phyloP scores from a whole-genome alignment of 108 stramenopile genomes.

The Skeletonema menzelii region DNA sequence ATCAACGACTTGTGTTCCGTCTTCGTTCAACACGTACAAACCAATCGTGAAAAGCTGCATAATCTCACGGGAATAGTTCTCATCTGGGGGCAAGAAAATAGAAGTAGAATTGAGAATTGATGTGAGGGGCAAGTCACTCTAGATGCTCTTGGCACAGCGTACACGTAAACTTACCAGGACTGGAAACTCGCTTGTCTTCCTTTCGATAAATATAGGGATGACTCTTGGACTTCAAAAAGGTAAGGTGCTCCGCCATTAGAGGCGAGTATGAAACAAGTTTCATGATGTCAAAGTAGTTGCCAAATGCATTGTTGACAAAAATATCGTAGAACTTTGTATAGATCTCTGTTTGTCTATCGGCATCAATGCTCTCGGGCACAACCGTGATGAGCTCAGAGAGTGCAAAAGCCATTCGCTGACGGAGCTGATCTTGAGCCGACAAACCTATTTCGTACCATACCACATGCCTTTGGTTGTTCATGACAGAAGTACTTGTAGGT shows the following conservation, averaged over 20 bases:
- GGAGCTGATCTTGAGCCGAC: constrained; percentile 56
- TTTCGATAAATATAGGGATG: constrained; percentile 37
- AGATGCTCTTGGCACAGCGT: constrained; percentile 19
- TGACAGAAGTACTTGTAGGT: neutral
- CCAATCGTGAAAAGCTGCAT: constrained; percentile 77
- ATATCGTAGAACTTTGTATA: constrained; percentile 54
- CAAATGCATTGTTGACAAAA: constrained; percentile 74
- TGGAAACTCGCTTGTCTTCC: constrained; percentile 13
- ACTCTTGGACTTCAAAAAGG: constrained; percentile 45
- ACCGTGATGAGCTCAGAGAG: constrained; percentile 48
- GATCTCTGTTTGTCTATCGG: constrained; percentile 22
- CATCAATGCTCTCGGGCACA: constrained; percentile 34
- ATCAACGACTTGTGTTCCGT: constrained; percentile 61
- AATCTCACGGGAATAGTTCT: constrained; percentile 34
- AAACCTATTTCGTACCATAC: constrained; percentile 50
- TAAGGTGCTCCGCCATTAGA: constrained; percentile 55
- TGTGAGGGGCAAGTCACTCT: neutral
- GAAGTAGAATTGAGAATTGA: neutral
- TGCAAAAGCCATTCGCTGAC: constrained; percentile 83
- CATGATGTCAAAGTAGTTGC: constrained; percentile 72
- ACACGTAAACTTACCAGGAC: constrained; percentile 25
- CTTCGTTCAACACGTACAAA: constrained; percentile 50
- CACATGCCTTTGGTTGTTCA: constrained; percentile 33
- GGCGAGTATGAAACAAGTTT: constrained; percentile 41
- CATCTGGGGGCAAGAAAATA: neutral